Evolutionary conservation across 768 basidiomycete species (phyloP).

Genomic region (Guyanaporus albipodus): DNA sequence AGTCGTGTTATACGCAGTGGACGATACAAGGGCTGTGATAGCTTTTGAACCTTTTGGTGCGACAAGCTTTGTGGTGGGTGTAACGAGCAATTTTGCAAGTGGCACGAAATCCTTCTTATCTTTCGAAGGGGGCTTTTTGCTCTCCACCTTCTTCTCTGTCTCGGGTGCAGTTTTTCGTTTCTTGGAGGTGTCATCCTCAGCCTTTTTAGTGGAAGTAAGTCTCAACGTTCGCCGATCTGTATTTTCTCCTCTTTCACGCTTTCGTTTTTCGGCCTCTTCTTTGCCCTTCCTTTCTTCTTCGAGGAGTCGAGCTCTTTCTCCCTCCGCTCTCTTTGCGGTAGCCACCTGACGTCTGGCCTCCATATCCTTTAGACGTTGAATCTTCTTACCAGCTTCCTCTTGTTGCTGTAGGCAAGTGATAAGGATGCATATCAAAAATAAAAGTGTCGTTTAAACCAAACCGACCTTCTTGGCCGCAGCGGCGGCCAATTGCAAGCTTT

Average conservation of each 20-base stretch:
- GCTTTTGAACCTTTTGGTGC: slow-evolving; percentile 37
- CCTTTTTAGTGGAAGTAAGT: slow-evolving; percentile 51
- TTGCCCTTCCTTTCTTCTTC: slow-evolving; percentile 71
- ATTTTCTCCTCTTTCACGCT: slow-evolving; percentile 76
- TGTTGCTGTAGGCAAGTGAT: slow-evolving; percentile 61
- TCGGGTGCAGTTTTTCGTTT: slow-evolving; percentile 63
- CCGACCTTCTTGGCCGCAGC: slow-evolving; percentile 88
- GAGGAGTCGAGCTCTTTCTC: slow-evolving; percentile 57
- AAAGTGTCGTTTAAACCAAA: slow-evolving; percentile 11
- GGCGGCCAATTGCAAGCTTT: slow-evolving; percentile 79
- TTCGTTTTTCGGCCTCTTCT: slow-evolving; percentile 72
- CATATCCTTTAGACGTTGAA: slow-evolving; percentile 70
- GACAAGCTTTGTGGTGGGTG: slow-evolving; percentile 22
- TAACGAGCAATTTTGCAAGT: slow-evolving; percentile 25
- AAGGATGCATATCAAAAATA: neutral
- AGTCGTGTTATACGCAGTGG: slow-evolving; percentile 38
- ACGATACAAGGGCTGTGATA: slow-evolving; percentile 33
- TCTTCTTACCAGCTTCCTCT: slow-evolving; percentile 81
- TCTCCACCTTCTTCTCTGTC: slow-evolving; percentile 50
- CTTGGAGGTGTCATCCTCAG: slow-evolving; percentile 68
- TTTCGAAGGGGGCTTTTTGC: slow-evolving; percentile 62
- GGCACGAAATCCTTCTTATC: slow-evolving; percentile 38
- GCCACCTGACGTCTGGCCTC: slow-evolving; percentile 74
- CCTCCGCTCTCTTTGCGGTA: slow-evolving; percentile 71
- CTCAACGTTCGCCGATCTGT: slow-evolving; percentile 67